Percentiles rank a stretch among this genome's conserved stretches.
phyloP scores from a whole-genome alignment of 306 rosid species.

The Cajanus cajan region DNA sequence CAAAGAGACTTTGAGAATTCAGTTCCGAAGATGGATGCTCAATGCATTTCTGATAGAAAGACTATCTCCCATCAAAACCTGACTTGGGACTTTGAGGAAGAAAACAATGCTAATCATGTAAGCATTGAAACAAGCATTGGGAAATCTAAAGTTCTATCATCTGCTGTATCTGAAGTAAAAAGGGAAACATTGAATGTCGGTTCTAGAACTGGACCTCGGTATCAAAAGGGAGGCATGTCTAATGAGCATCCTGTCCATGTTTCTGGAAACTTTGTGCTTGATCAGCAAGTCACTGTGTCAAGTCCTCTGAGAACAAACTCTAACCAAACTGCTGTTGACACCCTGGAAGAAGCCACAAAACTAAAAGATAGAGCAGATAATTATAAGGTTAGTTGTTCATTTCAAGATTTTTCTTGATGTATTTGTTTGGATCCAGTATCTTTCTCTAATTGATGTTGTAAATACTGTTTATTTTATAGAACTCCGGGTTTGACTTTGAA shows the following conservation, averaged over 20 bases:
- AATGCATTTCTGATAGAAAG: conserved; percentile 36
- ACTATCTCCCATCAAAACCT: conserved; percentile 31
- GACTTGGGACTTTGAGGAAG: conserved; percentile 46
- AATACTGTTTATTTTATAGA: conserved; percentile 41
- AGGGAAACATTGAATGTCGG: conserved; percentile 34
- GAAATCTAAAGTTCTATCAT: conserved; percentile 40
- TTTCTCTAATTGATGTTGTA: conserved; percentile 18
- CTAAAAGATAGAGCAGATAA: conserved; percentile 65
- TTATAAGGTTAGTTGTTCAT: conserved; percentile 59
- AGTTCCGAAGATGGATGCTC: conserved; percentile 38
- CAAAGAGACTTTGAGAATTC: conserved; percentile 43
- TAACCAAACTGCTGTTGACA: conserved; percentile 44
- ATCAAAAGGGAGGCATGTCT: conserved; percentile 40
- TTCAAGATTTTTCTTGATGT: conserved; percentile 29
- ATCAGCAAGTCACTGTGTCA: conserved; percentile 41
- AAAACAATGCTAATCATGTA: conserved; percentile 24
- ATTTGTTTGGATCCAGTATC: conserved; percentile 22
- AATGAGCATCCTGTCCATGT: conserved; percentile 39
- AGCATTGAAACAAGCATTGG: conserved; percentile 37
- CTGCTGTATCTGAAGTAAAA: conserved; percentile 36
- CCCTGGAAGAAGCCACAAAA: conserved; percentile 59
- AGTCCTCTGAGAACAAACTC: conserved; percentile 47
- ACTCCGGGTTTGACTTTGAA: conserved; percentile 67
- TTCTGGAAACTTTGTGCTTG: conserved; percentile 34
- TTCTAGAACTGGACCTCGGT: conserved; percentile 34